These are phyloP conservation scores for Cryphonectria parasitica DNA, from an alignment of 2,329 filamentous ascomycete species.

Conservation along the genomic window DNA sequence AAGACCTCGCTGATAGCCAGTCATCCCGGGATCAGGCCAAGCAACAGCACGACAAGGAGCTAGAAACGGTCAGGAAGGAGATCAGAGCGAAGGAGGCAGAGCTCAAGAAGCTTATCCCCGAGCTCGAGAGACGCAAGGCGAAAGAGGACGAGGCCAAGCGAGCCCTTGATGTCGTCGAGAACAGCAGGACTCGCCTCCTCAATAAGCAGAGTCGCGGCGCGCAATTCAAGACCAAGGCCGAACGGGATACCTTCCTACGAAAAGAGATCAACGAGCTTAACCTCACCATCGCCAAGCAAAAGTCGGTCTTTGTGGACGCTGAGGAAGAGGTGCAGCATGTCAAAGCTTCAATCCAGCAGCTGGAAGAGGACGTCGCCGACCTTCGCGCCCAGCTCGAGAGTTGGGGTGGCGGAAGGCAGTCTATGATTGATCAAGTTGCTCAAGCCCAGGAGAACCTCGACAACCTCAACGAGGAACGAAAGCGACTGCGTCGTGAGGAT, in stretches of 20 bases:
- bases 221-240: slow-evolving; percentile 84
- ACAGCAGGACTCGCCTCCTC: slow-evolving; percentile 76
- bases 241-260: slow-evolving; percentile 82
- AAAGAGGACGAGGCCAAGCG: slow-evolving; percentile 73
- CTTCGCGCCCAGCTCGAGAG: slow-evolving; percentile 76
- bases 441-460: slow-evolving; percentile 79
- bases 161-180: slow-evolving; percentile 76
- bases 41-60: slow-evolving; percentile 70
- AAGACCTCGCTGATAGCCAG: slow-evolving; percentile 81
- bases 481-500: slow-evolving; percentile 85
- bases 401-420: slow-evolving; percentile 74
- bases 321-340: slow-evolving; percentile 79
- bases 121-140: slow-evolving; percentile 73
- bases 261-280: slow-evolving; percentile 82
- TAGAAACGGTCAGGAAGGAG: slow-evolving; percentile 72
- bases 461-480: slow-evolving; percentile 81
- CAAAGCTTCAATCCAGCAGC: slow-evolving; percentile 68
- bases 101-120: slow-evolving; percentile 73
- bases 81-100: slow-evolving; percentile 79
- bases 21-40: slow-evolving; percentile 75
- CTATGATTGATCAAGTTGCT: slow-evolving; percentile 73
- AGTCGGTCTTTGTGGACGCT: slow-evolving; percentile 81
- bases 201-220: slow-evolving; percentile 90
- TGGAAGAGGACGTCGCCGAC: slow-evolving; percentile 73
- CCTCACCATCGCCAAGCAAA: slow-evolving; percentile 75